phyloP scores from a whole-genome alignment of 352 stramenopile species.

The Vaucheria bursata region DNA sequence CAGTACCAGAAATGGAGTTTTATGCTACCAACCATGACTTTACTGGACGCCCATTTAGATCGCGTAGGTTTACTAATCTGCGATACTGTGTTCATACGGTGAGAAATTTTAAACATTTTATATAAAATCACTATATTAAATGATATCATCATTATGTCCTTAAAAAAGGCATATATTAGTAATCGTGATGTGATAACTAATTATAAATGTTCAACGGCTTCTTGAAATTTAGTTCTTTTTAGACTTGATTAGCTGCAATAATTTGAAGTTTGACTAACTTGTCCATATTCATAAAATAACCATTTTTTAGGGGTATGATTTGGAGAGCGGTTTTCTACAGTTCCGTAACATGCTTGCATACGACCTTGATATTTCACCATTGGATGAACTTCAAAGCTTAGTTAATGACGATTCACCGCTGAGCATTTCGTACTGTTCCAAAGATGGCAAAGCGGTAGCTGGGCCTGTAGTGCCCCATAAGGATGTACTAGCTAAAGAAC shows the following conservation, averaged over 20 bases:
- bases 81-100: constrained; percentile 2
- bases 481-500: background rate
- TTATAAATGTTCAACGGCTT: too few relatives aligned
- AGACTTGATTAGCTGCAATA: too few relatives aligned
- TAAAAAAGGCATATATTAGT: too few relatives aligned
- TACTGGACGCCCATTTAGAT: background rate
- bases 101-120: too few relatives aligned
- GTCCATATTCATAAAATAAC: too few relatives aligned
- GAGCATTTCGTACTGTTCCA: background rate
- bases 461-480: background rate
- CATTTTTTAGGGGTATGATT: background rate
- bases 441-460: background rate
- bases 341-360: constrained; percentile 11
- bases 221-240: too few relatives aligned
- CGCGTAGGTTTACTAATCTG: constrained; percentile 2
- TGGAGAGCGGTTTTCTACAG: constrained; percentile 9
- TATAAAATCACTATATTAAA: too few relatives aligned
- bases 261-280: too few relatives aligned
- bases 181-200: too few relatives aligned
- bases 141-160: too few relatives aligned
- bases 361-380: background rate
- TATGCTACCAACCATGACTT: constrained; percentile 2
- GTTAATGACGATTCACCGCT: background rate
- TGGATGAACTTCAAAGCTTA: background rate
- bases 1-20: constrained; percentile 5